phyloP scores from a whole-genome alignment of 2,329 filamentous ascomycete species.

The Pseudocercospora fijiensis region DNA sequence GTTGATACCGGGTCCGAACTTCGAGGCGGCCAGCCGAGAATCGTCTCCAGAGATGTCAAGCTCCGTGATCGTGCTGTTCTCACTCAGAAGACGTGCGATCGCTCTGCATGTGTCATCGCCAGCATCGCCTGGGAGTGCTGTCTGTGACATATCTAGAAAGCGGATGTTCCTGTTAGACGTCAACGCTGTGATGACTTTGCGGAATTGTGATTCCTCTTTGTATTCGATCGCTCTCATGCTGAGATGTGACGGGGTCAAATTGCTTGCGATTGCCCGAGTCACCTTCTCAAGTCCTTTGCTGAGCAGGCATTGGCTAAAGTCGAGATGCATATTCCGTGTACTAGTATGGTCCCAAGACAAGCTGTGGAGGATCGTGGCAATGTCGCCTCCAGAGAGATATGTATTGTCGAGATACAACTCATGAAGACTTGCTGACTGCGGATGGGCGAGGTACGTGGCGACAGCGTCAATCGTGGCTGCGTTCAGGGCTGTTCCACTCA shows the following conservation, averaged over 20 bases:
- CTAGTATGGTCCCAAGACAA: constrained; percentile 51
- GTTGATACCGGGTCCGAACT: constrained; percentile 68
- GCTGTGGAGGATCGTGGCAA: constrained; percentile 64
- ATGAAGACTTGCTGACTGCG: constrained; percentile 58
- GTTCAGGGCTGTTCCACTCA: constrained; percentile 64
- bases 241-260: constrained; percentile 60
- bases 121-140: constrained; percentile 67
- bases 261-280: constrained; percentile 52
- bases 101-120: constrained; percentile 65
- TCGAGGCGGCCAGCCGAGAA: constrained; percentile 67
- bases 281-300: constrained; percentile 54
- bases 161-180: constrained; percentile 62
- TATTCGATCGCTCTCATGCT: constrained; percentile 70
- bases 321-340: constrained; percentile 61
- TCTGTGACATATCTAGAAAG: constrained; percentile 68
- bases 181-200: constrained; percentile 61
- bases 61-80: constrained; percentile 65
- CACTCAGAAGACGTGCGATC: constrained; percentile 63
- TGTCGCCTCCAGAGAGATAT: constrained; percentile 62
- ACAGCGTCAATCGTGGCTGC: constrained; percentile 64
- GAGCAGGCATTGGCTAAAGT: constrained; percentile 64
- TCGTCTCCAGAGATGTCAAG: constrained; percentile 71
- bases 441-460: constrained; percentile 55
- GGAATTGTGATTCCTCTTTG: constrained; percentile 63
- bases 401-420: constrained; percentile 67